Percentiles rank a stretch among this genome's conserved stretches.
Conservation (phyloP, 1,139 yeast species). For the Kodamaea derodonti region DNA sequence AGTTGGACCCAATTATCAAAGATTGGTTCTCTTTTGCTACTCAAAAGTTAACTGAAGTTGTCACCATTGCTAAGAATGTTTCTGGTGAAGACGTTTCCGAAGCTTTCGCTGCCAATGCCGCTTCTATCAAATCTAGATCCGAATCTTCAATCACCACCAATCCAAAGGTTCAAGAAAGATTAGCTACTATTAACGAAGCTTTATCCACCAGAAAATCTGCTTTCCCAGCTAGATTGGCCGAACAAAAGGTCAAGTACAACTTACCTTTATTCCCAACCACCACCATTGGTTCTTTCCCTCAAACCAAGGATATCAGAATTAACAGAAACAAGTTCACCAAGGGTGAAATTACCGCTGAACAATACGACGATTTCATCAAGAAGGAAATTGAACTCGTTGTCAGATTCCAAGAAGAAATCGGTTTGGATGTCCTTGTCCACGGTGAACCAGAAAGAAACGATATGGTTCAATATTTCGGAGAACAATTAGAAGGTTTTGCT, state of each 20-base stretch:
- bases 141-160: slow-evolving; percentile 88
- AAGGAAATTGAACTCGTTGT: slow-evolving; percentile 93
- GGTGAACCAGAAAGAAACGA: slow-evolving; percentile 99
- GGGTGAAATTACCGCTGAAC: slow-evolving; percentile 92
- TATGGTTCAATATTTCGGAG: slow-evolving; percentile 99
- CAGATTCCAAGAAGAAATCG: slow-evolving; percentile 98
- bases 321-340: slow-evolving; percentile 97
- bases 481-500: slow-evolving; percentile 95
- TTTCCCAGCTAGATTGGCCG: slow-evolving; percentile 82
- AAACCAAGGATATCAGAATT: slow-evolving; percentile 97
- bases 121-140: slow-evolving; percentile 80
- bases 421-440: slow-evolving; percentile 95
- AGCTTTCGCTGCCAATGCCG: slow-evolving; percentile 80
- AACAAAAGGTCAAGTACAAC: slow-evolving; percentile 83
- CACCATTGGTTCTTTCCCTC: slow-evolving; percentile 99
- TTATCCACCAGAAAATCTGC: slow-evolving; percentile 82
- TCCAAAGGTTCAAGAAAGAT: slow-evolving; percentile 84
- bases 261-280: slow-evolving; percentile 99
- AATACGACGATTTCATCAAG: slow-evolving; percentile 94
- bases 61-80: slow-evolving; percentile 81
- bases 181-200: slow-evolving; percentile 73
- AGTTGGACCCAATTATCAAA: slow-evolving; percentile 85
- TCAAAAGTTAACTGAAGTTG: slow-evolving; percentile 92
- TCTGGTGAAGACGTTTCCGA: slow-evolving; percentile 69
- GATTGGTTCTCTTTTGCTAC: slow-evolving; percentile 99